phyloP scores from a whole-genome alignment of 352 stramenopile species.

The Halophytophthora polymorphica region DNA sequence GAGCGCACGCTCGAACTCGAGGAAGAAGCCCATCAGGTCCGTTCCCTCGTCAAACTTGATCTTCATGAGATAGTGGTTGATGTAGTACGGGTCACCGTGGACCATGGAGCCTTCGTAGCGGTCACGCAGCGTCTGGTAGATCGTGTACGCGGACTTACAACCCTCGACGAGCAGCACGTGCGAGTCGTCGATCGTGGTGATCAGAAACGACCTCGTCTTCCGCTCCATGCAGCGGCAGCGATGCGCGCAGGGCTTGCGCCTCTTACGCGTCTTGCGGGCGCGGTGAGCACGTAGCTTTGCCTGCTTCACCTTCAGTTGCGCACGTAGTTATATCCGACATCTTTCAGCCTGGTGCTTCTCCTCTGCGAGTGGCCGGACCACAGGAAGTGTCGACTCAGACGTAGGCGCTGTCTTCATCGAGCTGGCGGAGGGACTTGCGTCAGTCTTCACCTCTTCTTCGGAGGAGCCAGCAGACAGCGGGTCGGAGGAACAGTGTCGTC shows the following conservation, averaged over 20 bases:
- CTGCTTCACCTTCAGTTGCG: no score
- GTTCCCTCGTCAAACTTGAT: slow-evolving; percentile 17
- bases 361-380: not conserved
- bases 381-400: no score
- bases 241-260: no score
- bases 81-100: slow-evolving; percentile 19
- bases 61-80: slow-evolving; percentile 20
- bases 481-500: no score
- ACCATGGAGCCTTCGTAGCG: slow-evolving; percentile 8
- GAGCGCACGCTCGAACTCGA: slow-evolving; percentile 7
- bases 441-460: no score
- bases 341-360: not conserved
- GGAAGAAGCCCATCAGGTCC: slow-evolving; percentile 14
- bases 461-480: no score
- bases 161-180: slow-evolving; percentile 7
- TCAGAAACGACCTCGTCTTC: slow-evolving; percentile 7
- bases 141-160: slow-evolving; percentile 5
- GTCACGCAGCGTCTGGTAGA: slow-evolving; percentile 15
- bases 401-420: no score
- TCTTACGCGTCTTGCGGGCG: no score
- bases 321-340: no score
- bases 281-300: no score
- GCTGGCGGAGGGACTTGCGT: no score
- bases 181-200: slow-evolving; percentile 11
- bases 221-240: not conserved